Evolutionary conservation across 192 early-diverging fungal species (phyloP).

Genomic region (Coemansia sp.): DNA sequence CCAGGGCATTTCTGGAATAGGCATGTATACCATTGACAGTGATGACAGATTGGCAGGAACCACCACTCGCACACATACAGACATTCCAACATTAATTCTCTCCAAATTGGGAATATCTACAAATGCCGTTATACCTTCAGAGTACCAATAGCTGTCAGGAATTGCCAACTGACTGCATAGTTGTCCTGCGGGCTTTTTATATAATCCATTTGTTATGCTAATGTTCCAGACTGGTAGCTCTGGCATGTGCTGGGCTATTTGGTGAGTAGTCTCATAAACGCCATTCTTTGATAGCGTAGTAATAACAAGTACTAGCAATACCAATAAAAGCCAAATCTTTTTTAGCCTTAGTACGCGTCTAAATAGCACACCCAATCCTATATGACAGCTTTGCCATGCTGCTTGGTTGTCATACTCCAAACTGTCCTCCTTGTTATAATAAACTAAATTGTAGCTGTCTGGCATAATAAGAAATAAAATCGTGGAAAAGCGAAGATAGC

Average conservation of each 20-base stretch:
- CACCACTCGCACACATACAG: conserved; percentile 45
- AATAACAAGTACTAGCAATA: not conserved
- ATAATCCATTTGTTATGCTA: not conserved
- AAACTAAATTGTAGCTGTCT: not conserved
- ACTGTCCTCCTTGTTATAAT: not conserved
- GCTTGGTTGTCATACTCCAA: not conserved
- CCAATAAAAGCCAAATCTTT: not conserved
- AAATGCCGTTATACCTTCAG: conserved; percentile 1
- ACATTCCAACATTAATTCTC: conserved; percentile 16
- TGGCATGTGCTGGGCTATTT: conserved; percentile 2
- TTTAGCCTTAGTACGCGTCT: not conserved
- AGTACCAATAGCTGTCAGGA: conserved; percentile 7
- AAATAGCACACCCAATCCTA: not conserved
- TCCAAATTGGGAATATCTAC: conserved; percentile 9
- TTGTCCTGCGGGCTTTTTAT: not conserved
- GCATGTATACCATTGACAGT: conserved; percentile 1
- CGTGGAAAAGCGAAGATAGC: not conserved
- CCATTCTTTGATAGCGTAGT: not conserved
- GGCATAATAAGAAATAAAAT: not conserved
- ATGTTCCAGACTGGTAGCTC: not conserved
- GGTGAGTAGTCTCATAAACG: not conserved
- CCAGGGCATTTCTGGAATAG: conserved; percentile 9
- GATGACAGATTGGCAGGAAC: conserved; percentile 21
- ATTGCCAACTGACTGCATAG: conserved; percentile 19
- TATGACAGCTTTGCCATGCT: not conserved